Base-by-base conservation (phyloP, 805 yeast genomes). In the Lipomyces starkeyi region DNA sequence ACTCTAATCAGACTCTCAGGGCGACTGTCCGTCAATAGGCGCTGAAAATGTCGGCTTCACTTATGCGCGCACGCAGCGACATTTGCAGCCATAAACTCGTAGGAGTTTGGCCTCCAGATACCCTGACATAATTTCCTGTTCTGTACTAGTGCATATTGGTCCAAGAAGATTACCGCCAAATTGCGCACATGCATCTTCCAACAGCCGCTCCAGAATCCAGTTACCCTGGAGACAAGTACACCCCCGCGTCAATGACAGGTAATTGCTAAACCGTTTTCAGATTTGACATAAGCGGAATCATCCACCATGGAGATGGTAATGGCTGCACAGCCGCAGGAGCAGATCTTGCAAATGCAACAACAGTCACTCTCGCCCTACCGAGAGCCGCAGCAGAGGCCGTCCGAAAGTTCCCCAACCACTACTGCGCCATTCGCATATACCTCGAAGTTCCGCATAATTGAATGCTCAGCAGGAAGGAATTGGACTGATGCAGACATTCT, bases 401-500 rank as follows among this genome's bases (percentile, higher is more conserved):
- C 49, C 20, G 49, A 43, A n/a, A 43, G 8, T 43, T 17, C 49
- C 8, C 9, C 14, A 9, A 25, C 25, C 8, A 13, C 32, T 7
- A 9, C 32, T 7, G 27, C 56, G 34, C 34, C 56, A 13, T 53
- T 20, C 20, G 58, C 25, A 20, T 49, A 37, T 27, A 60, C 63
- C 37, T 49, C 64, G 20, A 53, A 61, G 59, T 54, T 54, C 35
- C 58, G 64, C 20, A 22, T 49, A 17, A 14, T 34, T 49, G 64
- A 61, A 14, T 7, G 25, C 22, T 13, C 53, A 13, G 64, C 35
- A 4, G 61, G 69, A 35, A 59, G 69, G 27, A 60, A 55, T 34
- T 66, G 69, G 69, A 66, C 69, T 11, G 69, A 66, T 11, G 53
- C 60, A 17, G 69, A 66, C 20, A 66, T 66, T 34, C 52, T 66